phyloP scores from a whole-genome alignment of 2,329 filamentous ascomycete genomes.

The Penicillium capsulatum region DNA sequence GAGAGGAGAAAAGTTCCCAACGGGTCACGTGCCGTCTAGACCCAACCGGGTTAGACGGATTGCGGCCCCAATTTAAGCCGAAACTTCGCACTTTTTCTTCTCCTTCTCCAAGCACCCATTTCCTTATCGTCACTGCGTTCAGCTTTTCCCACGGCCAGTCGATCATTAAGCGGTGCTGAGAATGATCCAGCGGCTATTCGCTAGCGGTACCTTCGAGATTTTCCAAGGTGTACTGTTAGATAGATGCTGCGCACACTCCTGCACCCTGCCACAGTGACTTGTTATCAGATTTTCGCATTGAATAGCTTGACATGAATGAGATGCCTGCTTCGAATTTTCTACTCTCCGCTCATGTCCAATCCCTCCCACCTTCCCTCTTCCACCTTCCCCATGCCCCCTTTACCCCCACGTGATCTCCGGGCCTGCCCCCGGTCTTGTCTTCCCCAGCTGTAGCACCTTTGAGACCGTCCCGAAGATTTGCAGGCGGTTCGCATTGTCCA shows the following conservation, averaged over 20 bases:
- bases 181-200: constrained; percentile 91
- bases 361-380: constrained; percentile 1
- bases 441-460: constrained; percentile 36
- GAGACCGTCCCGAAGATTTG: constrained; percentile 59
- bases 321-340: no score
- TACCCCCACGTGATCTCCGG: no score
- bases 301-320: no score
- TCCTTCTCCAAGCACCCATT: constrained; percentile 62
- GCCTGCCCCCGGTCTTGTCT: neutral
- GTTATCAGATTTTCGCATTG: no score
- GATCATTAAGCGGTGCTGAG: constrained; percentile 93
- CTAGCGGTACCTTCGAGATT: constrained; percentile 82
- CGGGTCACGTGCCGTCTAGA: constrained; percentile 34
- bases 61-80: constrained; percentile 16
- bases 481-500: constrained; percentile 55
- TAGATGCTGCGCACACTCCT: constrained; percentile 80
- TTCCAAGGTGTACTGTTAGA: constrained; percentile 87
- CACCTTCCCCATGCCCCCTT: neutral
- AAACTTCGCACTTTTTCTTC: constrained; percentile 18
- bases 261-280: constrained; percentile 4
- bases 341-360: neutral
- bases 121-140: constrained; percentile 91
- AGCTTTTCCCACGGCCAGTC: constrained; percentile 65
- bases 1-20: constrained; percentile 38
- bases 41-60: constrained; percentile 21